These are phyloP conservation scores for Recurvomyces mirabilis DNA, from an alignment of 495 filamentous ascomycete species.

Conservation along the genomic window DNA sequence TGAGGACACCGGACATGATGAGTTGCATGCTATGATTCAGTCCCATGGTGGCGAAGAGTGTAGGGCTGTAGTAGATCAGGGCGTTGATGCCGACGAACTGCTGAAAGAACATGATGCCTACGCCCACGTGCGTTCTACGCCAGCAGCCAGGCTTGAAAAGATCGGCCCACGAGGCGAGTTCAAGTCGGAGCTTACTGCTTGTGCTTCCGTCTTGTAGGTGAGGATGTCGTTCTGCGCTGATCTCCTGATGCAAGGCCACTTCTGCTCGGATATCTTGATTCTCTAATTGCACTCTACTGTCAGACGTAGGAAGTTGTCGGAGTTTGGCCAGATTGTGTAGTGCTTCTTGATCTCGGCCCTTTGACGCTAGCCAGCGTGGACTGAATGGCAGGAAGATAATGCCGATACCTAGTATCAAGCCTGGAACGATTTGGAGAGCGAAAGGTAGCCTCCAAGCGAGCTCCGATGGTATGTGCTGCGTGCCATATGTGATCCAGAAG, in stretches of 20 bases:
- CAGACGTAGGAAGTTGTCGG: slow-evolving; percentile 20
- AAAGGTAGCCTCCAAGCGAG: slow-evolving; percentile 29
- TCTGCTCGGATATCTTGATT: slow-evolving; percentile 28
- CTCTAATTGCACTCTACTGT: slow-evolving; percentile 25
- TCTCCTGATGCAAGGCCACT: slow-evolving; percentile 23
- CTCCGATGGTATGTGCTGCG: slow-evolving; percentile 21
- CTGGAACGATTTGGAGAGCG: slow-evolving; percentile 26
- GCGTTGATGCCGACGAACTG: slow-evolving; percentile 18
- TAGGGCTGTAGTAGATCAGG: slow-evolving; percentile 44
- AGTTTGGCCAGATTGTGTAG: slow-evolving; percentile 22
- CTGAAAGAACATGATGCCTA: slow-evolving; percentile 47
- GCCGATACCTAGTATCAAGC: slow-evolving; percentile 24
- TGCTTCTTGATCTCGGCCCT: slow-evolving; percentile 25
- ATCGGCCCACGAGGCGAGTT: slow-evolving; percentile 23
- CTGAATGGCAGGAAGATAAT: slow-evolving; percentile 27
- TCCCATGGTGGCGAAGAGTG: slow-evolving; percentile 48
- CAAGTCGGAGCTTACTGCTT: slow-evolving; percentile 14
- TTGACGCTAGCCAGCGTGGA: slow-evolving; percentile 26
- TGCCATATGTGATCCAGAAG: slow-evolving; percentile 30
- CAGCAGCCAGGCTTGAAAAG: slow-evolving; percentile 38
- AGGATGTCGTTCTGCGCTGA: slow-evolving; percentile 22
- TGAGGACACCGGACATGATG: slow-evolving; percentile 49
- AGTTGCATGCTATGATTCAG: slow-evolving; percentile 45
- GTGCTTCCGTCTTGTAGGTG: slow-evolving; percentile 15
- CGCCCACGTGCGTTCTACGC: slow-evolving; percentile 44